These are phyloP conservation scores for Talaromyces sp. DNA, from an alignment of 2,329 filamentous ascomycete genomes.

Conservation along the genomic window DNA sequence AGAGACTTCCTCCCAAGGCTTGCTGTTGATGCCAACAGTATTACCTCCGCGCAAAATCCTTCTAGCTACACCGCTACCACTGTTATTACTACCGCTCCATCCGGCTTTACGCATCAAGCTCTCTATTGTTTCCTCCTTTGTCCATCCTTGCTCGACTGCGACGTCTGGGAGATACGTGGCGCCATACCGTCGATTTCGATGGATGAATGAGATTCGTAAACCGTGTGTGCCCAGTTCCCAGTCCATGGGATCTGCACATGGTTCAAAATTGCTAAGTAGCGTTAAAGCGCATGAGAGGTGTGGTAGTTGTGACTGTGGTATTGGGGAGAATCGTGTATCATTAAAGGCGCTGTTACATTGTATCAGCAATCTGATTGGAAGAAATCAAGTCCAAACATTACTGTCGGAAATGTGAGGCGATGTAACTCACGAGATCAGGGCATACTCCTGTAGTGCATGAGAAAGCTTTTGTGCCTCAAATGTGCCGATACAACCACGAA, in stretches of 20 bases:
- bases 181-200: constrained; percentile 69
- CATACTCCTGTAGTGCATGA: constrained; percentile 72
- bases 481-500: constrained; percentile 95
- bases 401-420: background rate
- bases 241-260: constrained; percentile 68
- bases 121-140: constrained; percentile 82
- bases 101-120: constrained; percentile 94
- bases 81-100: constrained; percentile 63
- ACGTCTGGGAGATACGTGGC: constrained; percentile 93
- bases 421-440: constrained; percentile 66
- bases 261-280: constrained; percentile 80
- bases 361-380: background rate
- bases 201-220: constrained; percentile 78
- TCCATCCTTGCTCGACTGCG: constrained; percentile 89
- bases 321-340: constrained; percentile 60
- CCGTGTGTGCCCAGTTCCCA: constrained; percentile 88
- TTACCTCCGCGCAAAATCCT: constrained; percentile 37
- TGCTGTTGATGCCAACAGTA: constrained; percentile 18
- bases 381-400: background rate
- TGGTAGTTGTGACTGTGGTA: constrained; percentile 49
- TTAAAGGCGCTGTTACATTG: constrained; percentile 55
- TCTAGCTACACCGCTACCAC: constrained; percentile 36
- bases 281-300: constrained; percentile 63
- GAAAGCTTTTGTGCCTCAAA: constrained; percentile 76
- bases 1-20: constrained; percentile 68